A percentile compares a stretch with the other conserved stretches of the same genome.
Evolutionary conservation across 768 basidiomycete species (phyloP).

Genomic region (Trametes coccinea): DNA sequence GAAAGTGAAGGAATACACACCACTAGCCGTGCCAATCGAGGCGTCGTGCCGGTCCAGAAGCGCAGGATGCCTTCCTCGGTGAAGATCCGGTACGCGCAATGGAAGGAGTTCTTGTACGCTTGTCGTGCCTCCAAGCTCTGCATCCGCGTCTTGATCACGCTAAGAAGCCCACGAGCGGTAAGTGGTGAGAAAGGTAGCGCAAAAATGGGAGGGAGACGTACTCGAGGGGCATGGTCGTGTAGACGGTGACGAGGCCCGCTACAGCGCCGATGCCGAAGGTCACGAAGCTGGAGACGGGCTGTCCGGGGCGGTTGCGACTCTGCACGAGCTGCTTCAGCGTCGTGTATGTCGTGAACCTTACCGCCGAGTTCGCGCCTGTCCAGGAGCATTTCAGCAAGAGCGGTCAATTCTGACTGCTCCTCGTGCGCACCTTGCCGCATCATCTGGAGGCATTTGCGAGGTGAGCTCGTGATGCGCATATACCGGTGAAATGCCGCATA

Average conservation of each 20-base stretch:
- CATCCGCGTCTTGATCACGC: slow-evolving; percentile 98
- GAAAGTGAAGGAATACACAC: slow-evolving; percentile 44
- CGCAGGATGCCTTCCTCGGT: slow-evolving; percentile 89
- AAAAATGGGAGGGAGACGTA: slow-evolving; percentile 34
- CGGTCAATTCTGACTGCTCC: not conserved
- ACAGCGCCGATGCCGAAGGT: slow-evolving; percentile 95
- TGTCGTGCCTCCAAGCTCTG: slow-evolving; percentile 82
- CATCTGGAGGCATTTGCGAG: slow-evolving; percentile 56
- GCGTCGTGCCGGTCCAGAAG: slow-evolving; percentile 98
- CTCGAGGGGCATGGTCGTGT: slow-evolving; percentile 86
- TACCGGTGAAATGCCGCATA: slow-evolving; percentile 40
- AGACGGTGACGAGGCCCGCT: slow-evolving; percentile 94
- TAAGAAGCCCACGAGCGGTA: slow-evolving; percentile 30
- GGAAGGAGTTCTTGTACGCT: slow-evolving; percentile 92
- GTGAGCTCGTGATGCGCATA: not conserved
- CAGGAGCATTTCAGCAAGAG: not conserved
- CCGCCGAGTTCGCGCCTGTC: slow-evolving; percentile 81
- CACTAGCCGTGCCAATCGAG: slow-evolving; percentile 80
- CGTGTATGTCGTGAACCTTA: slow-evolving; percentile 93
- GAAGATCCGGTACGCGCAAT: slow-evolving; percentile 92
- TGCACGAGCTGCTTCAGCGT: slow-evolving; percentile 94
- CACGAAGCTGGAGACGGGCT: slow-evolving; percentile 79
- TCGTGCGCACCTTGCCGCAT: slow-evolving; percentile 76
- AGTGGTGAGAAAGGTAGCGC: not conserved
- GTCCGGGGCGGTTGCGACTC: slow-evolving; percentile 78